Conservation (phyloP, 2,329 filamentous ascomycete species). For the Calonectria henricotiae region DNA sequence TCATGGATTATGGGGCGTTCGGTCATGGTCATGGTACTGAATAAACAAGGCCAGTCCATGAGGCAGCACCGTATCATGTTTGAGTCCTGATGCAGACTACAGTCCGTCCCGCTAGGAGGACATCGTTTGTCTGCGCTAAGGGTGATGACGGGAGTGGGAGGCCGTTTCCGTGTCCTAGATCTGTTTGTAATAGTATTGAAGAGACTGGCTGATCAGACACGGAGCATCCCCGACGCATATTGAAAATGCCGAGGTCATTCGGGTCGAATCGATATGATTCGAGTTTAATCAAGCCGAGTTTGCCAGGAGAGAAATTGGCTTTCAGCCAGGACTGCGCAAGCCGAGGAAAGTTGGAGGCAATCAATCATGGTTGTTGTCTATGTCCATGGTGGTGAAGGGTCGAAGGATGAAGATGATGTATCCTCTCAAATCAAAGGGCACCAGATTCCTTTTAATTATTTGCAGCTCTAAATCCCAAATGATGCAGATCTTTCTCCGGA, state of each 20-base stretch:
- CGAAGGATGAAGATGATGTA: too few relatives aligned
- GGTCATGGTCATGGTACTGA: slow-evolving; percentile 30
- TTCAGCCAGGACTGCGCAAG: slow-evolving; percentile 18
- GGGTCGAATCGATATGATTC: slow-evolving; percentile 29
- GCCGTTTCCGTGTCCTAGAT: slow-evolving; percentile 21
- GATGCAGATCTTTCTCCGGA: neutral
- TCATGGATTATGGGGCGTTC: slow-evolving; percentile 37
- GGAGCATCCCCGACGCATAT: slow-evolving; percentile 13
- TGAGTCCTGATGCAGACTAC: slow-evolving; percentile 12
- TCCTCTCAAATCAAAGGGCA: neutral
- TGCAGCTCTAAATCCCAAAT: slow-evolving; percentile 5
- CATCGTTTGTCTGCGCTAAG: slow-evolving; percentile 27
- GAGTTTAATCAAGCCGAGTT: slow-evolving; percentile 33
- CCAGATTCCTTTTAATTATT: slow-evolving; percentile 9
- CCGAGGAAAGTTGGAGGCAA: neutral
- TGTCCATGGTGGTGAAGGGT: neutral
- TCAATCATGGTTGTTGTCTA: neutral
- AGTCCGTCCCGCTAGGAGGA: slow-evolving; percentile 7
- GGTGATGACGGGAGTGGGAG: slow-evolving; percentile 24
- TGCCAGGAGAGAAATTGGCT: slow-evolving; percentile 21
- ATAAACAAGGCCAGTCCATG: slow-evolving; percentile 15
- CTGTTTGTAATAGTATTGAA: slow-evolving; percentile 34
- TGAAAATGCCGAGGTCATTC: slow-evolving; percentile 7
- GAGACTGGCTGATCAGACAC: slow-evolving; percentile 25
- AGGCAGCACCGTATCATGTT: slow-evolving; percentile 24